phyloP scores from a whole-genome alignment of 441 rosid species.

The Jatropha multifida region DNA sequence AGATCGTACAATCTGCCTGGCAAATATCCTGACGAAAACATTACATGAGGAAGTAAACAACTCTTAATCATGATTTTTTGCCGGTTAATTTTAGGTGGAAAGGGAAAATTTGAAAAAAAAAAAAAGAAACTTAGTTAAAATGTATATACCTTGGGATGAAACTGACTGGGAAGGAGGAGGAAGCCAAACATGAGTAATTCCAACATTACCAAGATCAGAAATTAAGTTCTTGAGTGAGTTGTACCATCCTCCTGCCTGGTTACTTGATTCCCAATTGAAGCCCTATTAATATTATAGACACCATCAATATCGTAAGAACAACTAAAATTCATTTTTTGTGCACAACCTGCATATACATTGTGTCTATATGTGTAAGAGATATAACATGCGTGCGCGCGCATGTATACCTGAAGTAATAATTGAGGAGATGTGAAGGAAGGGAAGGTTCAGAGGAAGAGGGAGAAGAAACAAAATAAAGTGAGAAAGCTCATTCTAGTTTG shows the following conservation, averaged over 20 bases:
- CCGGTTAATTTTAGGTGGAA: too few relatives aligned
- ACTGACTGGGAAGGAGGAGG: slow-evolving; percentile 76
- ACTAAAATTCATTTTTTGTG: too few relatives aligned
- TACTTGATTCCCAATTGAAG: slow-evolving; percentile 65
- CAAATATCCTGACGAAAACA: slow-evolving; percentile 57
- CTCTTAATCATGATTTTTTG: too few relatives aligned
- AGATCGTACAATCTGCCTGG: slow-evolving; percentile 88
- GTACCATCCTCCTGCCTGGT: slow-evolving; percentile 63
- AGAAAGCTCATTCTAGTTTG: slow-evolving; percentile 19
- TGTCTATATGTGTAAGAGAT: too few relatives aligned
- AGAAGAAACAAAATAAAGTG: background rate
- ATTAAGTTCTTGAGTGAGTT: slow-evolving; percentile 48
- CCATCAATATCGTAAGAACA: too few relatives aligned
- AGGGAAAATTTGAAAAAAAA: too few relatives aligned
- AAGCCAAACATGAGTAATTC: slow-evolving; percentile 75
- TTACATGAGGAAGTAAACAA: too few relatives aligned
- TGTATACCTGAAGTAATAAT: slow-evolving; percentile 46
- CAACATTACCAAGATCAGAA: slow-evolving; percentile 50
- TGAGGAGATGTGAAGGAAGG: slow-evolving; percentile 40
- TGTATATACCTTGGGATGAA: slow-evolving; percentile 39
- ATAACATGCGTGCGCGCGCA: background rate
- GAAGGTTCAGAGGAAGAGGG: slow-evolving; percentile 32
- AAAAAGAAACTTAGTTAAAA: background rate
- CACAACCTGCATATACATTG: too few relatives aligned
- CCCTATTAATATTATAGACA: slow-evolving; percentile 32